A percentile compares a stretch with the other conserved stretches of the same genome.
Conservation (phyloP, 345 rosid species). For the Salix udensis region DNA sequence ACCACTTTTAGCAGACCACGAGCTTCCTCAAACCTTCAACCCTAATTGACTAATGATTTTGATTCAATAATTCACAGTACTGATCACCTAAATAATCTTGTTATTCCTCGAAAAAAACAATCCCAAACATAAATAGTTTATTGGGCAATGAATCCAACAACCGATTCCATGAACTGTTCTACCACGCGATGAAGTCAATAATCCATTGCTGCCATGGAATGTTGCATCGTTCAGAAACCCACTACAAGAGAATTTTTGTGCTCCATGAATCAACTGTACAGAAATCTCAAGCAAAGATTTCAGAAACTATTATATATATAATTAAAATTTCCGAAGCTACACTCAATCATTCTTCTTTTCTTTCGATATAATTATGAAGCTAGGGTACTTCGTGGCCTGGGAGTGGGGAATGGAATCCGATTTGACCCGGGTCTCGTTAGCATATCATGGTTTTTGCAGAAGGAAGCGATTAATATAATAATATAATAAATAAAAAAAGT, state of each 20-base stretch:
- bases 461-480: neutral
- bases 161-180: too few species aligned
- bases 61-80: neutral
- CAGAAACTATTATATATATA: neutral
- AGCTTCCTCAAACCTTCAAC: neutral
- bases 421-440: neutral
- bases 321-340: neutral
- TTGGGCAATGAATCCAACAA: neutral
- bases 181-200: neutral
- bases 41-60: neutral
- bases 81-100: neutral
- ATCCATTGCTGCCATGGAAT: neutral
- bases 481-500: neutral
- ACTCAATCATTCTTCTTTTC: neutral
- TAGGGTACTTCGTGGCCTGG: neutral
- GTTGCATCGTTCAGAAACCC: neutral
- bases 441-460: slow-evolving; percentile 2
- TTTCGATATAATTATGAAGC: neutral
- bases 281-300: neutral
- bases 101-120: neutral
- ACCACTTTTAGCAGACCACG: slow-evolving; percentile 15
- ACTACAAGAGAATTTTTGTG: neutral
- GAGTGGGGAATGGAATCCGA: neutral
- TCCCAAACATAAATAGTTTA: neutral
- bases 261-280: neutral